These are phyloP conservation scores for Lizanozyma gosingica DNA, from an alignment of 1,139 yeast genomes.

Conservation along the genomic window DNA sequence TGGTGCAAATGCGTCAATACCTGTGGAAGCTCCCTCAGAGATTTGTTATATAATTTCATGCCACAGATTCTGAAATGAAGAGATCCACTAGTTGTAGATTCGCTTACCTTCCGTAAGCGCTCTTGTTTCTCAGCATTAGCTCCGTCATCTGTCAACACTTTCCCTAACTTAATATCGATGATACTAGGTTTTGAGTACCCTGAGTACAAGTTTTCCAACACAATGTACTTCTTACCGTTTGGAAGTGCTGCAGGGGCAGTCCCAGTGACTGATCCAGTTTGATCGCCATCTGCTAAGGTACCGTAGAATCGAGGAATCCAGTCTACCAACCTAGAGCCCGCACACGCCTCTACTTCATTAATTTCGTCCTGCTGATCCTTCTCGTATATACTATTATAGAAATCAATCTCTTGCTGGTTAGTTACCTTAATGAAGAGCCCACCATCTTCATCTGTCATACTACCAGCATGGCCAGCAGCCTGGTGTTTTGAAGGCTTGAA, in stretches of 20 bases:
- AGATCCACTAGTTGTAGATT: constrained; percentile 71
- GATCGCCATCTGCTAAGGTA: constrained; percentile 22
- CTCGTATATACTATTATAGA: constrained; percentile 40
- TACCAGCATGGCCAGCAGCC: constrained; percentile 93
- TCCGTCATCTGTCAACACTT: constrained; percentile 53
- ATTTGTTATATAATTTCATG: constrained; percentile 48
- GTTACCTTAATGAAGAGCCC: constrained; percentile 67
- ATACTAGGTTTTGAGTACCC: constrained; percentile 64
- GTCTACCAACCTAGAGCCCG: constrained; percentile 34
- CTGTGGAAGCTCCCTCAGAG: neutral
- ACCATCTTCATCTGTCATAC: constrained; percentile 52
- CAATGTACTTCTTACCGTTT: constrained; percentile 34
- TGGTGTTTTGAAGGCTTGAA: constrained; percentile 22
- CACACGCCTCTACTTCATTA: constrained; percentile 15
- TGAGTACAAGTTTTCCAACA: constrained; percentile 60
- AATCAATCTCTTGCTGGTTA: constrained; percentile 54
- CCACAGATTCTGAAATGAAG: constrained; percentile 78
- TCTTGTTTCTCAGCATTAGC: constrained; percentile 50
- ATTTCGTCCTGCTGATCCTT: constrained; percentile 6
- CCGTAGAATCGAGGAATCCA: constrained; percentile 47
- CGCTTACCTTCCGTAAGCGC: constrained; percentile 56
- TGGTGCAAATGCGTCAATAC: constrained; percentile 8
- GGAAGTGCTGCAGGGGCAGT: constrained; percentile 3
- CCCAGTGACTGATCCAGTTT: neutral
- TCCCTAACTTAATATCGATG: constrained; percentile 78